Base-by-base conservation (phyloP, 345 rosid genomes). In the Cochlearia excelsa region DNA sequence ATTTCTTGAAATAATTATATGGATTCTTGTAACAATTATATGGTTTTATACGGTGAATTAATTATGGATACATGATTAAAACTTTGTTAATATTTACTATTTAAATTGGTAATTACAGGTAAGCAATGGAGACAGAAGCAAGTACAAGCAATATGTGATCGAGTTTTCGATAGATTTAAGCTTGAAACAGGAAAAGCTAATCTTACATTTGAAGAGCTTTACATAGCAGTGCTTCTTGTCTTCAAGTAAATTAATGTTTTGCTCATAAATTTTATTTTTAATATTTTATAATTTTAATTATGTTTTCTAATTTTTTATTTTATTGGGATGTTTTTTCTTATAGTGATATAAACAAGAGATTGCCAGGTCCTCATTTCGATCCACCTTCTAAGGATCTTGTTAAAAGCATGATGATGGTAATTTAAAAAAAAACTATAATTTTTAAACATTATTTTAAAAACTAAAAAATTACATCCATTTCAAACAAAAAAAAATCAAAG, bases 331-430 rank as follows among this genome's bases (percentile, higher is more conserved):
- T 16, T 16, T 16, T 16, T 16, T 16, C 23, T 16, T 16, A 16
- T 52, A 91, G 98, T 74, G 96, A 88, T 68, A 79, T 91, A 16
- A 91, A 91, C 53, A 91, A 91, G 82, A 78, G 56, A 48, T 64
- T 91, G 80, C 98, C 98, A 3, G 98, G 98, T 9, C 98, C 96
- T 6, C 98, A 91, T 74, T 91, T 91, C 59, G 95, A 91, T 76
- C 96, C 98, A 23, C 98, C 96, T 65, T 65, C 95, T 27, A 86
- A 79, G 71, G 87, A 86, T 38, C 72, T 69, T 68, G 80, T 91
- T 65, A 61, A 74, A 50, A 77, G 43, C 41, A 65, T 81, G 75
- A 77, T 91, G 75, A 54, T 78, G 96, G 96, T 85, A 80, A 6
- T 67, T 23, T 16, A 16, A 16, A 16, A 16, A 16, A 16, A 16